Evolutionary conservation across 257 asterid species (phyloP).

Genomic region (Knoxia roxburghii): DNA sequence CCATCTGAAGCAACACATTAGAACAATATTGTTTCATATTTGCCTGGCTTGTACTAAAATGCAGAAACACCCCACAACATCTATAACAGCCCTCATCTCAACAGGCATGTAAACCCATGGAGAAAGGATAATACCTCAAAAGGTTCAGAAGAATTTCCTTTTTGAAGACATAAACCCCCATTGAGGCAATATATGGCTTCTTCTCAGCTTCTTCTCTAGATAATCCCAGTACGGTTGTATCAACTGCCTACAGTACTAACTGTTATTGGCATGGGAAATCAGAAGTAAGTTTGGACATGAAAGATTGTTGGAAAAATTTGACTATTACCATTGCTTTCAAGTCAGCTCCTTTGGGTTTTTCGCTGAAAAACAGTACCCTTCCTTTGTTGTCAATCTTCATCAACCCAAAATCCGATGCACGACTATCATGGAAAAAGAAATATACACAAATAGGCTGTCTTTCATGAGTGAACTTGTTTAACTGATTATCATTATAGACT

Average conservation of each 20-base stretch:
- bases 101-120: not conserved
- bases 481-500: not conserved
- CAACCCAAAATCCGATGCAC: conserved; percentile 95
- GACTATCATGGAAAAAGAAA: conserved; percentile 54
- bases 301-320: conserved; percentile 11
- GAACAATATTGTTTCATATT: conserved; percentile 12
- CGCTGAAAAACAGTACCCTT: conserved; percentile 71
- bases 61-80: not conserved
- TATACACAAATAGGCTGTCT: conserved; percentile 11
- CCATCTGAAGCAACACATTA: conserved; percentile 49
- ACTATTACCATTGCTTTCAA: conserved; percentile 80
- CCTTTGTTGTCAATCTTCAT: conserved; percentile 85
- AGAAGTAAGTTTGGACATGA: conserved; percentile 7
- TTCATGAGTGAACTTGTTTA: not conserved
- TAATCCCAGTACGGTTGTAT: conserved; percentile 83
- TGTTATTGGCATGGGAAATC: conserved; percentile 12
- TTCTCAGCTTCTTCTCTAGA: conserved; percentile 75
- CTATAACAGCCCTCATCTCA: not conserved
- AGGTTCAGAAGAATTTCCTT: conserved; percentile 89
- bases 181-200: conserved; percentile 96
- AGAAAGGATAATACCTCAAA: conserved; percentile 43
- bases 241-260: conserved; percentile 65
- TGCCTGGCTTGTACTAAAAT: conserved; percentile 10
- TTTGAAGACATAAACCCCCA: conserved; percentile 97
- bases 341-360: conserved; percentile 75